Evolutionary conservation across 2,329 filamentous ascomycete genomes (phyloP).

Genomic region (Gnomoniopsis sp.): DNA sequence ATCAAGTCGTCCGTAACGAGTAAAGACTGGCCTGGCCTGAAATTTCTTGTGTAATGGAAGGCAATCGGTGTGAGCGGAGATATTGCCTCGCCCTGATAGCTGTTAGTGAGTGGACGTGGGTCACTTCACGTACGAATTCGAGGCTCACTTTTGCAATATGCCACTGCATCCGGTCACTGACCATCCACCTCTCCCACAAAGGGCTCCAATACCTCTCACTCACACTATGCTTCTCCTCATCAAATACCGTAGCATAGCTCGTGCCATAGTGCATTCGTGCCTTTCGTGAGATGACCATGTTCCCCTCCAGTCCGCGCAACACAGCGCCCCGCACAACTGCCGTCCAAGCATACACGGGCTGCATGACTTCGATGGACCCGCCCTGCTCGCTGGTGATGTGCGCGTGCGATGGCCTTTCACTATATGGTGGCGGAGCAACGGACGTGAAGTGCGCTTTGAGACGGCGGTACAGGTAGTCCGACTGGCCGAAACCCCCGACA

Average conservation of each 20-base stretch:
- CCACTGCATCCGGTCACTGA: slow-evolving; percentile 81
- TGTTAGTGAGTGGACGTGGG: not conserved
- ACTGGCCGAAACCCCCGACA: slow-evolving; percentile 79
- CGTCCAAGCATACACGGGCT: slow-evolving; percentile 79
- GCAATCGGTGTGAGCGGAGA: slow-evolving; percentile 72
- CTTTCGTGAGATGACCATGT: slow-evolving; percentile 72
- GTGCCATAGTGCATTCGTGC: slow-evolving; percentile 77
- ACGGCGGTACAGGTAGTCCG: slow-evolving; percentile 69
- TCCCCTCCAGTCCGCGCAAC: slow-evolving; percentile 70
- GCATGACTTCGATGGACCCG: slow-evolving; percentile 72
- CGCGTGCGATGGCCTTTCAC: slow-evolving; percentile 66
- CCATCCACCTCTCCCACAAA: slow-evolving; percentile 80
- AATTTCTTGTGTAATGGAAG: slow-evolving; percentile 84
- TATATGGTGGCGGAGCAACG: slow-evolving; percentile 59
- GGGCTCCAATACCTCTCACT: slow-evolving; percentile 76
- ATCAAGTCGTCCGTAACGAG: slow-evolving; percentile 79
- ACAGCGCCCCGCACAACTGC: slow-evolving; percentile 77
- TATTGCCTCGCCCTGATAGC: slow-evolving; percentile 63
- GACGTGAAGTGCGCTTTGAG: slow-evolving; percentile 67
- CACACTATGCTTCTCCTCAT: slow-evolving; percentile 70
- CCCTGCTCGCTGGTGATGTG: slow-evolving; percentile 43
- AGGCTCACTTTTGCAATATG: slow-evolving; percentile 70
- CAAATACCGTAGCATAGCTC: slow-evolving; percentile 77
- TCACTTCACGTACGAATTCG: not conserved
- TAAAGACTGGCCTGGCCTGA: slow-evolving; percentile 72